These are phyloP conservation scores for Didymella glomerata DNA, from an alignment of 2,329 filamentous ascomycete species.

Conservation along the genomic window DNA sequence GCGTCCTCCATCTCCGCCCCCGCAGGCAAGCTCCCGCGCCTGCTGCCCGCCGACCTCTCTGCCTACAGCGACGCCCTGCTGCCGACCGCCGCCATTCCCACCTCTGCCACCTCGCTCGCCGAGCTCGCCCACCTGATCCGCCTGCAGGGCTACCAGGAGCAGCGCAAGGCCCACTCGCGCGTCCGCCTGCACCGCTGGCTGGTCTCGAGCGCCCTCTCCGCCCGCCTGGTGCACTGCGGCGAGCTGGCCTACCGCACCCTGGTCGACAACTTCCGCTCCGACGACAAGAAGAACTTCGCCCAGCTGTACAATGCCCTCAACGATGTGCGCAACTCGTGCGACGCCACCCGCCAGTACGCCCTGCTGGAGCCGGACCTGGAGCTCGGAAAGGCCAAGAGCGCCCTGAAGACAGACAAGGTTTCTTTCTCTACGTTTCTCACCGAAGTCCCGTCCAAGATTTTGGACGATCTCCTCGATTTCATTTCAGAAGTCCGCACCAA, in stretches of 20 bases:
- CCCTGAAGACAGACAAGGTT: constrained; percentile 54
- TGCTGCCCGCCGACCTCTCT: constrained; percentile 72
- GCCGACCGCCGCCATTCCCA: constrained; percentile 62
- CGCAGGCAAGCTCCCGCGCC: constrained; percentile 58
- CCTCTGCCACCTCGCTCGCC: constrained; percentile 74
- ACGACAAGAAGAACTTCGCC: constrained; percentile 80
- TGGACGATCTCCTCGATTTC: constrained; percentile 80
- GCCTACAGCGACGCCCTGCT: constrained; percentile 70
- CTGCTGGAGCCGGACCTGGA: constrained; percentile 77
- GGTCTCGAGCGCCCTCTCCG: constrained; percentile 77
- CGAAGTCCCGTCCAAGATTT: constrained; percentile 77
- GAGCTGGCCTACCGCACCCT: constrained; percentile 78
- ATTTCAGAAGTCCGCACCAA: constrained; percentile 84
- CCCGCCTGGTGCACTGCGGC: constrained; percentile 76
- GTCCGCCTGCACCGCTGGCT: constrained; percentile 77
- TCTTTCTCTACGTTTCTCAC: constrained; percentile 61
- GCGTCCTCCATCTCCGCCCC: constrained; percentile 56
- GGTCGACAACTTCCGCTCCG: constrained; percentile 78
- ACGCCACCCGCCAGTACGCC: constrained; percentile 74
- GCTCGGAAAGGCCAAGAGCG: constrained; percentile 51
- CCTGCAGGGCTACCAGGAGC: constrained; percentile 81
- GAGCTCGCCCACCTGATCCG: constrained; percentile 81
- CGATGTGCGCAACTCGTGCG: constrained; percentile 79
- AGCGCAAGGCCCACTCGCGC: constrained; percentile 76
- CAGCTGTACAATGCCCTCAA: constrained; percentile 79